Conservation (phyloP, 768 basidiomycete genomes). For the Naganishia onofrii region DNA sequence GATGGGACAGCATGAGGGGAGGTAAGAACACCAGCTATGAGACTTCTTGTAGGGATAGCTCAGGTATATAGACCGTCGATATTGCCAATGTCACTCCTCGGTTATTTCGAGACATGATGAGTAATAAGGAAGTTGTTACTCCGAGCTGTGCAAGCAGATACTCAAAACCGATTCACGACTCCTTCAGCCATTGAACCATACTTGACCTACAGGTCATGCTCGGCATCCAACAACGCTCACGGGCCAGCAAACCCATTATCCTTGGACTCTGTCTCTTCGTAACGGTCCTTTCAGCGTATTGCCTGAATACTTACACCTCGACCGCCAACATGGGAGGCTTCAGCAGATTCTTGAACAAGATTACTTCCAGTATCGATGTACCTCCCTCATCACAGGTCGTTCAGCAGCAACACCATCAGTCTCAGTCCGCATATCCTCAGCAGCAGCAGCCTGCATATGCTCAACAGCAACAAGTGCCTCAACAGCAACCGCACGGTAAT, state of each 20-base stretch:
- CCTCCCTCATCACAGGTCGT: neutral
- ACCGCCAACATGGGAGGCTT: neutral
- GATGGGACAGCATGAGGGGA: too few relatives aligned
- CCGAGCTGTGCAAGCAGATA: neutral
- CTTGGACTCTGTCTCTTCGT: constrained; percentile 6
- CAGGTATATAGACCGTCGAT: too few relatives aligned
- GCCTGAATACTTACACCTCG: neutral
- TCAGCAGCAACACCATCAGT: neutral
- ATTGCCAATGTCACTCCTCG: neutral
- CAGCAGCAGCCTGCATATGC: neutral
- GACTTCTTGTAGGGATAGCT: too few relatives aligned
- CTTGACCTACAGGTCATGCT: neutral
- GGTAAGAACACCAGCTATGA: too few relatives aligned
- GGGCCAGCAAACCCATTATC: neutral
- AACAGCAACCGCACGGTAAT: neutral
- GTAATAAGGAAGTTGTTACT: neutral
- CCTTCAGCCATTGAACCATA: neutral
- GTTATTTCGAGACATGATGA: constrained; percentile 2
- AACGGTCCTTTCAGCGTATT: constrained; percentile 19
- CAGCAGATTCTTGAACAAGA: constrained; percentile 21
- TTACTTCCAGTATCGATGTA: neutral
- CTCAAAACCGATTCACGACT: too few relatives aligned
- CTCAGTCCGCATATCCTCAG: neutral
- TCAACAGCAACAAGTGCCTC: neutral
- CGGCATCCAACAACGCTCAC: neutral